Evolutionary conservation across 371 early-diverging fungal genomes (phyloP), one percentile per base, ranked within the genome.

Genomic region (Mortierella sp.): DNA sequence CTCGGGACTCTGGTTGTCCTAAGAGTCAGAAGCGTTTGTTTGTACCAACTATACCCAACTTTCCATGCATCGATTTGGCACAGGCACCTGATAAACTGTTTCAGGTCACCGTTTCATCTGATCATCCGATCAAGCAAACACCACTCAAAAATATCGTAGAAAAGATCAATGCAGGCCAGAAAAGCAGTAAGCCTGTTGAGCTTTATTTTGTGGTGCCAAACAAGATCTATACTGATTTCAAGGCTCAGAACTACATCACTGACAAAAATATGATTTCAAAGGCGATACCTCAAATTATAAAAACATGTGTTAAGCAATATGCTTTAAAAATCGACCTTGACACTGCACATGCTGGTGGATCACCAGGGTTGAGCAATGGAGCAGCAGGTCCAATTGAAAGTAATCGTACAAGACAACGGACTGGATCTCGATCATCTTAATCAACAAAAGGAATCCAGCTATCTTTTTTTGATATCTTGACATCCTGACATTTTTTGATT

Each of bases 251-350:
- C 22, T 70, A 64, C 64, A 26, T 65, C 54, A 30, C 65, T 24
- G n/a, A 3, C 39, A 18, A 22, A 62, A 45, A 52, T 62, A 1
- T 1, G 0, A 40, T 26, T 0, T 16, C 45, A 54, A 62, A 72
- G 52, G 45, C 72, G 35, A 35, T 35, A 35, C 35, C 35, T n/a
- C n/a, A n/a, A n/a, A n/a, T n/a, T n/a, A n/a, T n/a, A n/a, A n/a
- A n/a, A n/a, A n/a, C n/a, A n/a, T n/a, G n/a, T n/a, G 39, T 39
- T 18, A 43, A 66, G 62, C 72, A 62, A 54, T 66, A 66, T 54
- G 72, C 60, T 49, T 45, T 72, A 61, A 52, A 60, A 60, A 54
- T 66, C n/a, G 66, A 66, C 10, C 16, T 64, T 11, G 32, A 72
- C 43, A 24, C 61, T 24, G 72, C 72, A 66, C 51, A 32, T 40